Evolutionary conservation across 2,329 filamentous ascomycete species (phyloP).

Genomic region (Penicillium sp.): DNA sequence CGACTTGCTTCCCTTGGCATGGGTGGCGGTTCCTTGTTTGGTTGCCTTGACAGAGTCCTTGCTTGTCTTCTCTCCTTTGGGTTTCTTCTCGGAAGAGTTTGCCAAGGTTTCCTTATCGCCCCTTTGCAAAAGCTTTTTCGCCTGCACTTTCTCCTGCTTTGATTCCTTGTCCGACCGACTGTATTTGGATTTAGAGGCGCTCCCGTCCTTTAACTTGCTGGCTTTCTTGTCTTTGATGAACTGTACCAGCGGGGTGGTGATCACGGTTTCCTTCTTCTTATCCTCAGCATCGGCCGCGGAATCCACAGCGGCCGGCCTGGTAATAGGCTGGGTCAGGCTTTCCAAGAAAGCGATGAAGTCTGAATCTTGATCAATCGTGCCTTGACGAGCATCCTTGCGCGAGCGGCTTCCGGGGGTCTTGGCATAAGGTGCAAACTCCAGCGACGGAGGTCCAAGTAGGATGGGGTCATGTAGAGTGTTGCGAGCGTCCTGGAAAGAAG

Average conservation of each 20-base stretch:
- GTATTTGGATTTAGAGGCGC: slow-evolving; percentile 39
- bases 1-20: slow-evolving; percentile 39
- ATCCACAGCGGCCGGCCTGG: slow-evolving; percentile 55
- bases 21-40: slow-evolving; percentile 31
- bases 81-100: slow-evolving; percentile 37
- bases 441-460: slow-evolving; percentile 71
- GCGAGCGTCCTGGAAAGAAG: slow-evolving; percentile 77
- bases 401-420: slow-evolving; percentile 73
- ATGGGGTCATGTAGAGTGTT: slow-evolving; percentile 69
- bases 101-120: slow-evolving; percentile 34
- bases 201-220: slow-evolving; percentile 66
- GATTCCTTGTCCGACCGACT: slow-evolving; percentile 40
- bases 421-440: slow-evolving; percentile 82
- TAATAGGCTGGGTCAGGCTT: slow-evolving; percentile 71
- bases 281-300: slow-evolving; percentile 47
- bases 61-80: slow-evolving; percentile 54
- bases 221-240: slow-evolving; percentile 90
- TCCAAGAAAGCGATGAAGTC: slow-evolving; percentile 95
- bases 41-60: slow-evolving; percentile 62
- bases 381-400: slow-evolving; percentile 78
- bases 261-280: slow-evolving; percentile 61
- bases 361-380: slow-evolving; percentile 92
- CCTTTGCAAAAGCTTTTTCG: slow-evolving; percentile 43
- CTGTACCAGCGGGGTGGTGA: slow-evolving; percentile 84
- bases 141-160: slow-evolving; percentile 42